Conservation (phyloP, 1,284 basidiomycete genomes). For the Cutaneotrichosporon cutaneum region DNA sequence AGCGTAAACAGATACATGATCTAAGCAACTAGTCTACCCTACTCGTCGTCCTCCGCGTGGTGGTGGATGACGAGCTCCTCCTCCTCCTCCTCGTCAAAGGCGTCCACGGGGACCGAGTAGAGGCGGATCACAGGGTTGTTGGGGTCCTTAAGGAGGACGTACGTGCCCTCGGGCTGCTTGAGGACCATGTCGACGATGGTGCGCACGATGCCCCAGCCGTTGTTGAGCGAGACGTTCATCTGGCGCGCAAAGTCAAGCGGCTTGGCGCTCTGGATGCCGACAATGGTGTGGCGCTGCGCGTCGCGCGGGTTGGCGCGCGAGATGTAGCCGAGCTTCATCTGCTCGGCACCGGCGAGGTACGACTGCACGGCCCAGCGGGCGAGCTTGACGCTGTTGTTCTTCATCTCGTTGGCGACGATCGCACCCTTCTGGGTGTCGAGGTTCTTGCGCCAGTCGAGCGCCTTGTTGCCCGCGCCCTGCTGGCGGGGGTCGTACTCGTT, state of each 20-base stretch:
- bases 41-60: slow-evolving; percentile 30
- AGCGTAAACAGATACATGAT: slow-evolving; percentile 17
- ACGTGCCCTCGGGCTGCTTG: slow-evolving; percentile 95
- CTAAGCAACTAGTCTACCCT: slow-evolving; percentile 19
- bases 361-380: slow-evolving; percentile 97
- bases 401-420: slow-evolving; percentile 99
- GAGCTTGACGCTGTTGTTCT: slow-evolving; percentile 98
- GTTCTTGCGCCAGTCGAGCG: slow-evolving; percentile 95
- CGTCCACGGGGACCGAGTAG: slow-evolving; percentile 83
- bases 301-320: slow-evolving; percentile 92
- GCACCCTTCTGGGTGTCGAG: slow-evolving; percentile 95
- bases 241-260: slow-evolving; percentile 92
- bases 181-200: slow-evolving; percentile 88
- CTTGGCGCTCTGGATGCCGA: slow-evolving; percentile 92
- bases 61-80: slow-evolving; percentile 55
- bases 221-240: slow-evolving; percentile 90
- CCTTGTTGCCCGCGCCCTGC: slow-evolving; percentile 62
- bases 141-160: slow-evolving; percentile 91
- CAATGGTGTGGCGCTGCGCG: slow-evolving; percentile 89
- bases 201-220: slow-evolving; percentile 98
- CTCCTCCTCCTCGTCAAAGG: slow-evolving; percentile 85
- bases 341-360: slow-evolving; percentile 90
- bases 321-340: slow-evolving; percentile 94
- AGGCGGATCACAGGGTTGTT: slow-evolving; percentile 93
- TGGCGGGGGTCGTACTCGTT: slow-evolving; percentile 97